These are phyloP conservation scores for Gynostemma pentaphyllum DNA, from an alignment of 306 rosid genomes.

Conservation along the genomic window DNA sequence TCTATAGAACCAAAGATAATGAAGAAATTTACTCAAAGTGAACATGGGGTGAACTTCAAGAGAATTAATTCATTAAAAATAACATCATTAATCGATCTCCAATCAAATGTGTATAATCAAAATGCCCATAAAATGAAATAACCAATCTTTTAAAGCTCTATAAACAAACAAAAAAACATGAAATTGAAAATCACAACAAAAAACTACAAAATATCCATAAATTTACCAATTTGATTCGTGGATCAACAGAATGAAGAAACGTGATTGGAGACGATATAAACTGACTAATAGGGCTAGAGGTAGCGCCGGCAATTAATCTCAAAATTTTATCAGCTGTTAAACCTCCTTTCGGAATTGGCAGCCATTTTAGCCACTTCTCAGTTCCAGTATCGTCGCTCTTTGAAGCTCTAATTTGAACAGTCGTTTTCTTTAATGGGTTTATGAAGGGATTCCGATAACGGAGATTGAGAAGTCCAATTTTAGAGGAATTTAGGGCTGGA, in stretches of 20 bases:
- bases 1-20: neutral
- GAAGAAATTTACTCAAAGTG: neutral
- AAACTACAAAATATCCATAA: neutral
- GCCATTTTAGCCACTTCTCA: slow-evolving; percentile 48
- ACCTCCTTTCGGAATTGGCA: slow-evolving; percentile 50
- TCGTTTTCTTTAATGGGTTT: slow-evolving; percentile 12
- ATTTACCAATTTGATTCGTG: slow-evolving; percentile 72
- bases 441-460: slow-evolving; percentile 12
- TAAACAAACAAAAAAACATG: neutral
- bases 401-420: slow-evolving; percentile 41
- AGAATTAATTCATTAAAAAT: neutral
- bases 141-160: neutral
- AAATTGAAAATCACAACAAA: neutral
- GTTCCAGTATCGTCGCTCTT: slow-evolving; percentile 20
- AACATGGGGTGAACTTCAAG: neutral
- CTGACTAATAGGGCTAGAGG: slow-evolving; percentile 88
- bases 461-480: slow-evolving; percentile 1
- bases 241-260: slow-evolving; percentile 81
- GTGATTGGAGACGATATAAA: slow-evolving; percentile 71
- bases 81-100: neutral
- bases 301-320: slow-evolving; percentile 68
- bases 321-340: slow-evolving; percentile 74
- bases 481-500: neutral
- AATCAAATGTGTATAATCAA: neutral
- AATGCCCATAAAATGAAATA: neutral